phyloP scores from a whole-genome alignment of 768 basidiomycete genomes.

The Termitomyces sp. region DNA sequence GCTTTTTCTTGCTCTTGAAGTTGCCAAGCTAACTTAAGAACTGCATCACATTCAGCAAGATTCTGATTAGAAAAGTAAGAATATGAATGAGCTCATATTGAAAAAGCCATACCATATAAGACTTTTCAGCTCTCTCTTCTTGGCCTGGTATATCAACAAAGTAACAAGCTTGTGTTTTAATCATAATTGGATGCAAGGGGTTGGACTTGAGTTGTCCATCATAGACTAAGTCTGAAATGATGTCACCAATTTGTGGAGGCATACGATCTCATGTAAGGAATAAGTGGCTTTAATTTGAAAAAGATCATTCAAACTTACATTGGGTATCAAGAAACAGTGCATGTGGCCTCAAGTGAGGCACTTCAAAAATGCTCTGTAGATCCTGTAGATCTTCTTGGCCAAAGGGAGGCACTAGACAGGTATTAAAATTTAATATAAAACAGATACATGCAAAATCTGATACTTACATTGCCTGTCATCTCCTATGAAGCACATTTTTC shows the following conservation, averaged over 20 bases:
- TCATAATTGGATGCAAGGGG: conserved; percentile 42
- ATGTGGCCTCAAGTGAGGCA: conserved; percentile 47
- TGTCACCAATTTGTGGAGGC: conserved; percentile 72
- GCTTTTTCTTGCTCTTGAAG: conserved; percentile 43
- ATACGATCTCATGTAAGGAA: conserved; percentile 57
- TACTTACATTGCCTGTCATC: conserved; percentile 60
- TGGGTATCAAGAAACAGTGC: conserved; percentile 65
- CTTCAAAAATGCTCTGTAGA: conserved; percentile 74
- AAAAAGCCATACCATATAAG: conserved; percentile 27
- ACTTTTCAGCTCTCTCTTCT: conserved; percentile 26
- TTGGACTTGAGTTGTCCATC: conserved; percentile 50
- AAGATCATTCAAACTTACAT: conserved; percentile 42
- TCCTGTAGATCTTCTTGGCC: conserved; percentile 63
- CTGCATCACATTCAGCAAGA: conserved; percentile 44
- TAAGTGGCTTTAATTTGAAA: conserved; percentile 4
- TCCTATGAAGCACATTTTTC: conserved; percentile 59
- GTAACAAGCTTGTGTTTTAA: conserved; percentile 41
- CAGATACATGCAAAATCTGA: conserved; percentile 3
- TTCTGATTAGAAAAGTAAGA: conserved; percentile 40
- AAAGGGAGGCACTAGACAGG: conserved; percentile 65
- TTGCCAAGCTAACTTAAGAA: conserved; percentile 50
- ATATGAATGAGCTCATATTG: neutral
- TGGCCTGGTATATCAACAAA: conserved; percentile 55
- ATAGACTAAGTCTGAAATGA: conserved; percentile 70
- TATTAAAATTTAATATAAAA: conserved; percentile 14